Percentiles rank a stretch among this genome's conserved stretches.
phyloP scores from a whole-genome alignment of 2,329 filamentous ascomycete genomes.

The Xylaria sp. region DNA sequence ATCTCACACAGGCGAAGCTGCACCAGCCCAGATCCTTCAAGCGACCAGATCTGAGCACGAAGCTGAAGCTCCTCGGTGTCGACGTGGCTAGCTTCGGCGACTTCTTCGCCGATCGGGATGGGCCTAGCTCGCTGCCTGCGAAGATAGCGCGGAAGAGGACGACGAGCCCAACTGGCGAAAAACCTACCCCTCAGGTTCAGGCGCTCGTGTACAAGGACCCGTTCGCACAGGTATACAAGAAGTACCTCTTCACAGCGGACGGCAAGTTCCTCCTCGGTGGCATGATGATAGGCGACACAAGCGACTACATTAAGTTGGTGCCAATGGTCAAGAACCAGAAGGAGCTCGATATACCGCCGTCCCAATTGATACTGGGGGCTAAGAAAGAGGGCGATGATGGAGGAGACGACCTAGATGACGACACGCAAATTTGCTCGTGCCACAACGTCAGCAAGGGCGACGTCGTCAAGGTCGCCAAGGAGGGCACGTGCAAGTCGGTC shows the following conservation, averaged over 20 bases:
- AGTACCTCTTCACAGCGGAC: conserved; percentile 88
- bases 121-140: conserved; percentile 74
- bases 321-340: conserved; percentile 87
- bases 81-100: conserved; percentile 94
- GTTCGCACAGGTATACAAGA: conserved; percentile 89
- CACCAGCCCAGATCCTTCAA: conserved; percentile 75
- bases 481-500: conserved; percentile 80
- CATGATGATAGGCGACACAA: conserved; percentile 96
- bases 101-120: conserved; percentile 88
- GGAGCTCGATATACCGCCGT: conserved; percentile 75
- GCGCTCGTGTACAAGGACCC: conserved; percentile 88
- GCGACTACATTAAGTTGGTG: conserved; percentile 87
- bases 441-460: conserved; percentile 92
- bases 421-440: conserved; percentile 89
- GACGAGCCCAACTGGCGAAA: conserved; percentile 54
- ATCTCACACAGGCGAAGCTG: conserved; percentile 80
- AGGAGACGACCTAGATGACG: conserved; percentile 78
- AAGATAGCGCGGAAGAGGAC: conserved; percentile 55
- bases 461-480: conserved; percentile 72
- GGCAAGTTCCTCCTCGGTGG: conserved; percentile 91
- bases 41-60: conserved; percentile 86
- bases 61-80: conserved; percentile 86
- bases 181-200: conserved; percentile 70
- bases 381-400: conserved; percentile 75
- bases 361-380: conserved; percentile 82